Evolutionary conservation across 2,329 filamentous ascomycete genomes (phyloP), one percentile per base, ranked within the genome.

Genomic region (Keithomyces neogunnii): DNA sequence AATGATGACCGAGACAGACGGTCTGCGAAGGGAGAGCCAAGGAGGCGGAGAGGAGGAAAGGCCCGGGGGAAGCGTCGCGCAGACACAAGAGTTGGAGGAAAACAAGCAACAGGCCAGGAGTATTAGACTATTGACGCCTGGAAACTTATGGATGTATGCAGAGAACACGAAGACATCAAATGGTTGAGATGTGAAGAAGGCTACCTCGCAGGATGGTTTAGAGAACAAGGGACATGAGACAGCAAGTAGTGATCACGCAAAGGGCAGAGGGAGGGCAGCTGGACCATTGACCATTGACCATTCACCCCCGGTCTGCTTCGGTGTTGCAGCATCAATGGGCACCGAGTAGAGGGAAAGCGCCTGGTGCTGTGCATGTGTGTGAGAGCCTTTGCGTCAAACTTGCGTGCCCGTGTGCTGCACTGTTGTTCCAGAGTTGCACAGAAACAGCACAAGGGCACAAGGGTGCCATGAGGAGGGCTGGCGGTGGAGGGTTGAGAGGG

Each of bases 1-100:
- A 68, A 68, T 69, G 66, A 62, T 53, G 63, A 55, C 60, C 65
- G 60, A 69, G 66, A 68, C 66, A 68, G 56, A 55, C 49, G 49
- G 46, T 52, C 50, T 51, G 52, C 35, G 47, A 57, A 53, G 54
- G 53, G 53, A 51, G 46, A 35, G 19, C 19, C 19, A 19, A 19
- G 19, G 19, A 31, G 39, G 48, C 45, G 47, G 38, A 32, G 40
- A 49, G 39, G 30, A 28, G 48, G 9, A 19, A 19, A 19, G 19
- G 19, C 19, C 19, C 19, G 19, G 19, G 19, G 19, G 19, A 19
- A 19, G 19, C 19, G 19, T 19, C 19, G 19, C 19, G 19, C 19
- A 19, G 19, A 19, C 19, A 35, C 33, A 6, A 35, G 33, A 35
- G 33, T 35, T 19, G 19, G 19, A 19, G 19, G 19, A 19, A 19